Percentiles rank a stretch among this genome's conserved stretches.
These are phyloP conservation scores for Biancaea sappan DNA, from an alignment of 306 rosid species.

Conservation along the genomic window DNA sequence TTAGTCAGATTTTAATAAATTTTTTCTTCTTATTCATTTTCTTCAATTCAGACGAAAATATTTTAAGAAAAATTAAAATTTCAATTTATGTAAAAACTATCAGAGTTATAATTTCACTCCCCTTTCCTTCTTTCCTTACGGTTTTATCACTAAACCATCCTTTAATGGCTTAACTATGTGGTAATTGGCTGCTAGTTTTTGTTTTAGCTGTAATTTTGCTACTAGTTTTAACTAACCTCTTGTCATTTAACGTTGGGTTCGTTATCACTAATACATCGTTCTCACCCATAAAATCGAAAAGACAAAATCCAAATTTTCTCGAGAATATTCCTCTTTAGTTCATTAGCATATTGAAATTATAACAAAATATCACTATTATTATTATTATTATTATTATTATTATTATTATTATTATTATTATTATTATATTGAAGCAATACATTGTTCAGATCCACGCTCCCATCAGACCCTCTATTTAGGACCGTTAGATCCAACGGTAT, in stretches of 20 bases:
- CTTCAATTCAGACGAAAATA: too few species aligned
- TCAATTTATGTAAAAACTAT: too few species aligned
- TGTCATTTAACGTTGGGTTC: neutral
- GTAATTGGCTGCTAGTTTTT: too few species aligned
- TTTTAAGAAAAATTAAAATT: too few species aligned
- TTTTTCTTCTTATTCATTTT: too few species aligned
- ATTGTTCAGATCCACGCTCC: neutral
- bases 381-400: neutral
- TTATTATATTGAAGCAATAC: conserved; percentile 25
- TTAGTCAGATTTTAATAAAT: too few species aligned
- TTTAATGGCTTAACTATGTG: too few species aligned
- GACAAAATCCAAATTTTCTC: neutral
- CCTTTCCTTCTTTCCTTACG: too few species aligned
- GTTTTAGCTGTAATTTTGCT: neutral
- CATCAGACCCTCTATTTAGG: neutral
- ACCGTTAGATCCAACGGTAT: conserved; percentile 38
- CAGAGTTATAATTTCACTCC: too few species aligned
- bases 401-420: too few species aligned
- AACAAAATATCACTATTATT: neutral
- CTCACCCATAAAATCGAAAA: neutral
- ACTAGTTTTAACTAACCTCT: neutral
- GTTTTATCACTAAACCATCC: too few species aligned
- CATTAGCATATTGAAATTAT: neutral
- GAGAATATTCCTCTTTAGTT: conserved; percentile 11
- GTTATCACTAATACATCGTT: neutral